These are phyloP conservation scores for Colletotrichum sp. DNA, from an alignment of 2,329 filamentous ascomycete genomes.

Conservation along the genomic window DNA sequence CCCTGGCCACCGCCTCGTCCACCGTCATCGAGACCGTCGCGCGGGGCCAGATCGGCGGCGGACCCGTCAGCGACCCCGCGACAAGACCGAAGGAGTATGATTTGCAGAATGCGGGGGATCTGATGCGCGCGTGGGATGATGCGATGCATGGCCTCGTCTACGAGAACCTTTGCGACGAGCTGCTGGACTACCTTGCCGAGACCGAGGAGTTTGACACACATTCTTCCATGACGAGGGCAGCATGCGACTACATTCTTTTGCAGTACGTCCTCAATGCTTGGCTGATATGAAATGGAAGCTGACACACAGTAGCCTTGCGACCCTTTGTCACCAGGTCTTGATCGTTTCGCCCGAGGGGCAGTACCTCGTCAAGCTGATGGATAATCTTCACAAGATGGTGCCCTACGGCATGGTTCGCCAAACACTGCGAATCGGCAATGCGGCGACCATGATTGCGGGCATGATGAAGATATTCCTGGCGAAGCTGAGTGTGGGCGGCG, in stretches of 20 bases:
- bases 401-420: constrained; percentile 76
- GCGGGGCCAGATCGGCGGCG: constrained; percentile 69
- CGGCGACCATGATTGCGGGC: constrained; percentile 80
- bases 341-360: constrained; percentile 77
- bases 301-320: constrained; percentile 61
- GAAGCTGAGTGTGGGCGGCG: constrained; percentile 75
- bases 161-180: constrained; percentile 67
- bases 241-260: constrained; percentile 70
- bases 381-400: constrained; percentile 72
- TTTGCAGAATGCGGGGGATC: constrained; percentile 59
- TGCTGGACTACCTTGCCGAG: constrained; percentile 65
- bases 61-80: constrained; percentile 33
- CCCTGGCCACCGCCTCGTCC: constrained; percentile 73
- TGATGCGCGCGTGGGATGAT: constrained; percentile 70
- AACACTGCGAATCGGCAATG: constrained; percentile 77
- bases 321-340: constrained; percentile 75
- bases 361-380: constrained; percentile 73
- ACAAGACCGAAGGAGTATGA: constrained; percentile 55
- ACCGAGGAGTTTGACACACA: constrained; percentile 69
- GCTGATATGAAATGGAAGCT: no score
- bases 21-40: constrained; percentile 73
- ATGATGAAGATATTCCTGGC: constrained; percentile 76
- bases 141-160: constrained; percentile 71
- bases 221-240: constrained; percentile 64
- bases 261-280: constrained; percentile 65